Percentiles rank a stretch among this genome's conserved stretches.
These are phyloP conservation scores for Rubroboletus pulcherrimus DNA, from an alignment of 768 basidiomycete genomes.

Conservation along the genomic window DNA sequence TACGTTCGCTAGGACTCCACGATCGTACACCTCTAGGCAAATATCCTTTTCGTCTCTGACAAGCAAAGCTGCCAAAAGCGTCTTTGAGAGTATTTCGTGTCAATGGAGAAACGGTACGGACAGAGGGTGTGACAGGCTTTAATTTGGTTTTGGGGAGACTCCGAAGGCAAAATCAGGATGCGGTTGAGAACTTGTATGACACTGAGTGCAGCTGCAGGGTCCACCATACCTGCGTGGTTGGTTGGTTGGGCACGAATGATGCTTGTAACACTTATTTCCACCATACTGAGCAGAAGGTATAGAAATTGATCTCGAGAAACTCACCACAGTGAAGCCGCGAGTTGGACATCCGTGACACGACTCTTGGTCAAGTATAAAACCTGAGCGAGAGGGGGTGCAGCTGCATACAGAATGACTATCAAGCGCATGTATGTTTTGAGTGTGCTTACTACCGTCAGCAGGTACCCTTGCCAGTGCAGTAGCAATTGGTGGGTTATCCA, in stretches of 20 bases:
- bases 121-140: slow-evolving; percentile 77
- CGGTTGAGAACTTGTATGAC: slow-evolving; percentile 71
- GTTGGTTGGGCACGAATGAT: slow-evolving; percentile 51
- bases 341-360: slow-evolving; percentile 55
- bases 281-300: neutral
- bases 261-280: slow-evolving; percentile 48
- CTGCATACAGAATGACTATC: slow-evolving; percentile 6
- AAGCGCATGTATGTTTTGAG: slow-evolving; percentile 14
- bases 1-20: slow-evolving; percentile 58
- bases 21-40: slow-evolving; percentile 67
- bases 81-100: neutral
- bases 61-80: slow-evolving; percentile 47
- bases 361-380: slow-evolving; percentile 56
- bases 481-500: slow-evolving; percentile 58
- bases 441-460: slow-evolving; percentile 38
- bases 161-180: slow-evolving; percentile 44
- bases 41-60: slow-evolving; percentile 67
- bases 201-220: slow-evolving; percentile 48
- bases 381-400: slow-evolving; percentile 31
- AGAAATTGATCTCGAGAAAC: slow-evolving; percentile 1
- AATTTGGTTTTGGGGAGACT: slow-evolving; percentile 44
- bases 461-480: slow-evolving; percentile 41
- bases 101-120: slow-evolving; percentile 34
- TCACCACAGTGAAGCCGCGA: slow-evolving; percentile 71
- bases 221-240: slow-evolving; percentile 31